Percentiles rank a stretch among this genome's conserved stretches.
Evolutionary conservation across 176 grass and related monocot species (phyloP).

Genomic region (Neostapfia colusana): DNA sequence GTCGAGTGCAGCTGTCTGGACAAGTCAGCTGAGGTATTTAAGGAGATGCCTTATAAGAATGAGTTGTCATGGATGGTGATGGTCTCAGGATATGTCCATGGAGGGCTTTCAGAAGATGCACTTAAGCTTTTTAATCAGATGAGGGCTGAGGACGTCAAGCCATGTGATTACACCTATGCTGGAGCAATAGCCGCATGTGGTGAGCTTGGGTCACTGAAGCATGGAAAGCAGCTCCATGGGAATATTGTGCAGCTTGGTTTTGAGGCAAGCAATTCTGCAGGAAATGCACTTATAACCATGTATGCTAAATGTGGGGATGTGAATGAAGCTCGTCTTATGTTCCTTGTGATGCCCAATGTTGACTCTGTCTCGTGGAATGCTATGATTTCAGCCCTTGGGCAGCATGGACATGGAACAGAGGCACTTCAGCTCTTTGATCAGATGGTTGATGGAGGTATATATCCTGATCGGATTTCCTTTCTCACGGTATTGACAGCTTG

Average conservation of each 20-base stretch:
- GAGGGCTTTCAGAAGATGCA: conserved; percentile 67
- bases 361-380: conserved; percentile 88
- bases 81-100: conserved; percentile 77
- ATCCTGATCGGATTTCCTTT: conserved; percentile 75
- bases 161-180: conserved; percentile 75
- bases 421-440: conserved; percentile 70
- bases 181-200: conserved; percentile 73
- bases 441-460: conserved; percentile 59
- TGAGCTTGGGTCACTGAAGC: conserved; percentile 59
- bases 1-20: conserved; percentile 54
- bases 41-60: conserved; percentile 69
- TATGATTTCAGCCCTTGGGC: conserved; percentile 79
- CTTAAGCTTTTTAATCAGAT: conserved; percentile 65
- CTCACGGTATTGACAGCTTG: conserved; percentile 79
- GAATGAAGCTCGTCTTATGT: conserved; percentile 59
- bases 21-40: conserved; percentile 60
- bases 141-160: conserved; percentile 53
- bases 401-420: conserved; percentile 75
- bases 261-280: conserved; percentile 75
- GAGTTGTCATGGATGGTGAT: conserved; percentile 93
- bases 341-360: conserved; percentile 68
- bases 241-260: conserved; percentile 70
- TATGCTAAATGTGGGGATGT: conserved; percentile 81
- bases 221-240: conserved; percentile 72
- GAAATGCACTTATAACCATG: conserved; percentile 86